Conservation (phyloP, 129 eudicot genomes). For the Chrysanthemum seticuspe region DNA sequence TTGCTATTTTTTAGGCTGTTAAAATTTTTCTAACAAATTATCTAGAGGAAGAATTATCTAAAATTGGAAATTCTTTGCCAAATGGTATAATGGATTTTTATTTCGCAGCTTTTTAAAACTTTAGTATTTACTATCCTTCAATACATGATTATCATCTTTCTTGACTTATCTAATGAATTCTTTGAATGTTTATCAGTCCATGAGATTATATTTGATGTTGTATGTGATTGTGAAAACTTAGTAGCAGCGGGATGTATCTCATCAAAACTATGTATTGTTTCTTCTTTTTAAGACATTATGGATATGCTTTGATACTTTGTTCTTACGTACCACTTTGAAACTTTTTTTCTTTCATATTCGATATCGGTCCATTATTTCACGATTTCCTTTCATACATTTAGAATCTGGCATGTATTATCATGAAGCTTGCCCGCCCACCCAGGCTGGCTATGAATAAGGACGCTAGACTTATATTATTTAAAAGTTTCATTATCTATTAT, state of each 20-base stretch:
- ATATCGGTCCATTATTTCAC: too few relatives aligned
- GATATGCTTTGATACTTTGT: conserved; percentile 23
- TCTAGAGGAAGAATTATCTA: conserved; percentile 47
- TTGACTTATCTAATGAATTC: background rate
- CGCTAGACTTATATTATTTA: too few relatives aligned
- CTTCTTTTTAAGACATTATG: conserved; percentile 49
- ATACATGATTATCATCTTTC: background rate
- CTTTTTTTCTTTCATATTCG: too few relatives aligned
- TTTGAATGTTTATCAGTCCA: conserved; percentile 36
- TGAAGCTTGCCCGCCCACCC: too few relatives aligned
- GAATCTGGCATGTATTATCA: too few relatives aligned
- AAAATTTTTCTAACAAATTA: conserved; percentile 53
- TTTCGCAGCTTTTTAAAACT: background rate
- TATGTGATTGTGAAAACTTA: conserved; percentile 34
- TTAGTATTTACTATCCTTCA: too few relatives aligned
- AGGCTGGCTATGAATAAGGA: too few relatives aligned
- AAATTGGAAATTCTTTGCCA: conserved; percentile 42
- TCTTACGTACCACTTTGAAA: too few relatives aligned
- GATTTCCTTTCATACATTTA: too few relatives aligned
- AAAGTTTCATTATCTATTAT: too few relatives aligned
- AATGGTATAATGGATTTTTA: conserved; percentile 33
- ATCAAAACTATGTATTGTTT: conserved; percentile 56
- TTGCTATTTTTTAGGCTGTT: conserved; percentile 51
- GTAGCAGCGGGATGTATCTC: conserved; percentile 55
- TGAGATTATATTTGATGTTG: conserved; percentile 39